A percentile compares a stretch with the other conserved stretches of the same genome.
phyloP scores from a whole-genome alignment of 345 rosid species.

The Toxicodendron radicans region DNA sequence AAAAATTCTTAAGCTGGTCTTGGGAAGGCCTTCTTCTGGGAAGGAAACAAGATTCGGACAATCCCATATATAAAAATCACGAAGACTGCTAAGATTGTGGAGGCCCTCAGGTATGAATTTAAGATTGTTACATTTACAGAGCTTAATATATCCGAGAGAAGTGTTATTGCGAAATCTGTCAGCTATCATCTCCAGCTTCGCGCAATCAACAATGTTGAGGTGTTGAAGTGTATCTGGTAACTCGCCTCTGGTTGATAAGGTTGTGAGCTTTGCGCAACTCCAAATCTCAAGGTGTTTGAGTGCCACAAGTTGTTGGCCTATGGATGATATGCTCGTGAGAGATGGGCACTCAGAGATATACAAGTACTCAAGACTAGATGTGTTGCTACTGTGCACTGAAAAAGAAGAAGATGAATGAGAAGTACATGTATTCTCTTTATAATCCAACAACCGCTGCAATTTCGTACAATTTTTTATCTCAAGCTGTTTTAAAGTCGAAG shows the following conservation, averaged over 20 bases:
- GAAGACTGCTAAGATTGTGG: neutral
- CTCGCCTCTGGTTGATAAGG: no score
- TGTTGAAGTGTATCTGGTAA: no score
- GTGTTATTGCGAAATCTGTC: neutral
- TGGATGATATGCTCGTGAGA: neutral
- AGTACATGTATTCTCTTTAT: neutral
- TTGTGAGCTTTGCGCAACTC: conserved; percentile 9
- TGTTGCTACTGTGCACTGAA: no score
- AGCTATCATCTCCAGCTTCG: neutral
- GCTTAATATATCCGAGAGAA: neutral
- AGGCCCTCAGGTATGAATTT: neutral
- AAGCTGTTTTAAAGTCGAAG: neutral
- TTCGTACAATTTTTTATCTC: neutral
- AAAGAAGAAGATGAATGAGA: neutral
- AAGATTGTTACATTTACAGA: neutral
- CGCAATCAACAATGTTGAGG: neutral
- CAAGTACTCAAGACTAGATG: neutral
- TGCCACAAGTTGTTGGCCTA: neutral
- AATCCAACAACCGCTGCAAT: neutral
- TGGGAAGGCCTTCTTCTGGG: neutral
- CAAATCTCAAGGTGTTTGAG: neutral
- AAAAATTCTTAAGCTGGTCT: neutral
- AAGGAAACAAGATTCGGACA: no score
- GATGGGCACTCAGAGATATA: neutral
- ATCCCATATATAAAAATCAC: neutral